These are phyloP conservation scores for Mycocentrospora acerina DNA, from an alignment of 2,329 filamentous ascomycete species.

Conservation along the genomic window DNA sequence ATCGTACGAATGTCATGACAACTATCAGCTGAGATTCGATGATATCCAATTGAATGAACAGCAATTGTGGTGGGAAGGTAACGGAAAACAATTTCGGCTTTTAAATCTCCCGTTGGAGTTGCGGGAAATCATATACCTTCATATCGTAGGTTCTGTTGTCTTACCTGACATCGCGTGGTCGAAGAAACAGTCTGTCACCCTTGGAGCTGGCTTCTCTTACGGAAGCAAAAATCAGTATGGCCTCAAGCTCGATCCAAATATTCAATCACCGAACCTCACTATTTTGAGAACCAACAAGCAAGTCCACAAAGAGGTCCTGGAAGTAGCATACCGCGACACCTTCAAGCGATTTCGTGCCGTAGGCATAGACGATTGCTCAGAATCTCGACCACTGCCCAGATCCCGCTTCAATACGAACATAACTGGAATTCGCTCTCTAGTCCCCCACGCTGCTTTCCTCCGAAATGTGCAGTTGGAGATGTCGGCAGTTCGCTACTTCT, in stretches of 20 bases:
- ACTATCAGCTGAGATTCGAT: conserved; percentile 5
- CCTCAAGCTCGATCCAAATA: conserved; percentile 10
- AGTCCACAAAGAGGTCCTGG: conserved; percentile 3
- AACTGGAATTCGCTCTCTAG: too few relatives aligned
- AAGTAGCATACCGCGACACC: conserved; percentile 2
- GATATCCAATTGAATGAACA: conserved; percentile 14
- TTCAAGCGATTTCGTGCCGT: conserved; percentile 9
- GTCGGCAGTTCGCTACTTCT: conserved; percentile 10
- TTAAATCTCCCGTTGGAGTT: conserved; percentile 15
- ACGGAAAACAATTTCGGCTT: conserved; percentile 10
- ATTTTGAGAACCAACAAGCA: conserved; percentile 13
- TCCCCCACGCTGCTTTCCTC: conserved; percentile 3
- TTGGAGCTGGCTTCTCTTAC: conserved; percentile 8
- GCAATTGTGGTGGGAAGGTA: conserved; percentile 14
- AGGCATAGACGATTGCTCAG: too few relatives aligned
- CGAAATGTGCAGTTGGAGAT: conserved; percentile 15
- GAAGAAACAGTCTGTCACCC: background rate
- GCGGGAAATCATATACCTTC: conserved; percentile 12
- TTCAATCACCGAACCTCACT: conserved; percentile 8
- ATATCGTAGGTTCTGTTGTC: conserved; percentile 11
- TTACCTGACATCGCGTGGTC: conserved; percentile 4
- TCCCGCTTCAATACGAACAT: too few relatives aligned
- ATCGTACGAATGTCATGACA: conserved; percentile 9
- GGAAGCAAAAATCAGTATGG: background rate
- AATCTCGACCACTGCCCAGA: too few relatives aligned